Conservation (phyloP, 495 filamentous ascomycete genomes). For the Wilcoxina mikolae region DNA sequence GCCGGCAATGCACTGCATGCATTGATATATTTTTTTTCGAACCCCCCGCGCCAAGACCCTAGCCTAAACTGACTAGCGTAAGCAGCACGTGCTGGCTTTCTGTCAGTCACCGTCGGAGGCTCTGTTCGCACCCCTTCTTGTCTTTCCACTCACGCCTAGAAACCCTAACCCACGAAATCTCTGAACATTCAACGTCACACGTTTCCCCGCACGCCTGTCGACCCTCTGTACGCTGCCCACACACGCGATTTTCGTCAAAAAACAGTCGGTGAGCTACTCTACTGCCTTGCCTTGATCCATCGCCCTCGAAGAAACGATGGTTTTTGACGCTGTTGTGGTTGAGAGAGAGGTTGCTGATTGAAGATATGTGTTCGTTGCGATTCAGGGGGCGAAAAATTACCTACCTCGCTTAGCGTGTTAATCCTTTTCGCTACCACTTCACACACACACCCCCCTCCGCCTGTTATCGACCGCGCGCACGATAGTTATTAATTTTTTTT, state of each 20-base stretch:
- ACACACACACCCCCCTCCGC: no score
- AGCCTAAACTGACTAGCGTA: neutral
- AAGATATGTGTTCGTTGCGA: conserved; percentile 2
- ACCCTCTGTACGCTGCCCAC: neutral
- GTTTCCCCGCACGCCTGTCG: conserved; percentile 11
- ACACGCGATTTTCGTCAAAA: conserved; percentile 13
- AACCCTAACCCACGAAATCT: conserved; percentile 14
- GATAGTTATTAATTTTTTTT: no score
- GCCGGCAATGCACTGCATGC: neutral
- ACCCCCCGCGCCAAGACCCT: no score
- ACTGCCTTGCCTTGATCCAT: conserved; percentile 22
- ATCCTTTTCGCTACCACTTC: no score
- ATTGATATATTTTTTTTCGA: neutral
- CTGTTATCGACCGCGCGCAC: no score
- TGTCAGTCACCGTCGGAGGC: neutral
- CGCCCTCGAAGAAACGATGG: conserved; percentile 19
- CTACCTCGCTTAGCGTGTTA: neutral
- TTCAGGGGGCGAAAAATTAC: neutral
- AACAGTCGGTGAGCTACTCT: conserved; percentile 22
- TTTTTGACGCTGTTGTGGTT: conserved; percentile 21
- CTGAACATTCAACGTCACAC: conserved; percentile 23
- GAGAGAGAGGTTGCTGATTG: conserved; percentile 6
- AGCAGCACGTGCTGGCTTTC: neutral
- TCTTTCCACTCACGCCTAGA: conserved; percentile 3
- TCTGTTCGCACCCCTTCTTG: neutral